Evolutionary conservation across 495 filamentous ascomycete genomes (phyloP).

Genomic region (Talaromyces adpressus): DNA sequence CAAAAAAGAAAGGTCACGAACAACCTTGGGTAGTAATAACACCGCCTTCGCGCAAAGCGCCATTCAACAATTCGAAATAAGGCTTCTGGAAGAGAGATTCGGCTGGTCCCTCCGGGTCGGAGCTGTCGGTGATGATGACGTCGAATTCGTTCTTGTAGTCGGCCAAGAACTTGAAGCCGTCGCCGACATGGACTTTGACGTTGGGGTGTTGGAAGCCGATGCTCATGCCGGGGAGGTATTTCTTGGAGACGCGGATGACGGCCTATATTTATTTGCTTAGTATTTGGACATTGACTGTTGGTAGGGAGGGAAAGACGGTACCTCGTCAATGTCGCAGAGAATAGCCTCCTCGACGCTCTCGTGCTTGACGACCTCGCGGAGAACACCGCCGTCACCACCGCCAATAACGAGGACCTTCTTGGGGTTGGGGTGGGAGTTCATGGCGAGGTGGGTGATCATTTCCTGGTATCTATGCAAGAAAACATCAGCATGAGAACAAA

Average conservation of each 20-base stretch:
- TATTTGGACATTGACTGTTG: not conserved
- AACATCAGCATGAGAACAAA: not conserved
- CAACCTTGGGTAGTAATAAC: constrained; percentile 99
- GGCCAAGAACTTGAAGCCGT: constrained; percentile 96
- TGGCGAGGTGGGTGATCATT: constrained; percentile 98
- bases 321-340: constrained; percentile 98
- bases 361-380: constrained; percentile 98
- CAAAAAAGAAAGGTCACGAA: constrained; percentile 66
- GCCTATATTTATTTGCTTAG: constrained; percentile 43
- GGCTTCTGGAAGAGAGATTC: constrained; percentile 97
- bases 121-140: constrained; percentile 98
- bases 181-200: constrained; percentile 82
- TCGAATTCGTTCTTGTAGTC: constrained; percentile 93
- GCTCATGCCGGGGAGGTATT: constrained; percentile 94
- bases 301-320: constrained; percentile 20
- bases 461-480: constrained; percentile 73
- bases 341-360: constrained; percentile 85
- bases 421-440: constrained; percentile 97
- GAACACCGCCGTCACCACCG: constrained; percentile 92
- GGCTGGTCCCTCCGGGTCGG: constrained; percentile 93
- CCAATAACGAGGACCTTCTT: constrained; percentile 98
- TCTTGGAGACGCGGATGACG: constrained; percentile 96
- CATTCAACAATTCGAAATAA: constrained; percentile 89
- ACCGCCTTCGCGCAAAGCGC: constrained; percentile 86
- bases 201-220: constrained; percentile 90